Evolutionary conservation across 2,329 filamentous ascomycete genomes (phyloP), one percentile per base, ranked within the genome.

Genomic region (Fusarium abutilonis): DNA sequence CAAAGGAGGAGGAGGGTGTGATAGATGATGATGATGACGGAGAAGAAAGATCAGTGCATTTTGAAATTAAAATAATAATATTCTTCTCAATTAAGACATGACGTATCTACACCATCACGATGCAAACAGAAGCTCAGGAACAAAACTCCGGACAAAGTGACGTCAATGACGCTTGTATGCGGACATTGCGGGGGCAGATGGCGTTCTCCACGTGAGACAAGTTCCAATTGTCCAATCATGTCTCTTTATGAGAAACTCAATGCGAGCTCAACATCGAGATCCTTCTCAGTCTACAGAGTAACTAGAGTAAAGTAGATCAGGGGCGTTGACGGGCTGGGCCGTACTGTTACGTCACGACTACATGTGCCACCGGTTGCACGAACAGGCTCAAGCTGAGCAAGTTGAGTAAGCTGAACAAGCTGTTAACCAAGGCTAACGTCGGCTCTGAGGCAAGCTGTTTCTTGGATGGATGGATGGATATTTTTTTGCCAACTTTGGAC

Each of bases 91-190:
- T 51, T 57, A 31, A 55, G 48, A 39, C 53, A 67, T 66, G 67
- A 66, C 67, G 66, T 56, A 55, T n/a, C 17, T 32, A 26, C 29
- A 40, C 26, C 39, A 66, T 70, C 66, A 69, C 55, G 66, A 68
- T 52, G 55, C 42, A 57, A 65, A 45, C 23, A 26, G n/a, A 52
- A 54, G 56, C 46, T 50, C 41, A 60, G 63, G 62, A 49, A 52
- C 51, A 59, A 46, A 59, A 63, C 60, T 64, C 56, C 63, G 46
- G 57, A 44, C 11, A 42, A 46, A 44, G n/a, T 70, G 68, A 70
- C 68, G 68, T 70, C 68, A 67, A 67, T 64, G 66, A 67, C 56
- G 63, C 63, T 54, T 47, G 43, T 51, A 63, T 63, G 54, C 39
- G 53, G 43, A 66, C 58, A 66, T 63, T 66, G 58, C 48, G 53